These are phyloP conservation scores for Metarhizium album DNA, from an alignment of 2,329 filamentous ascomycete genomes.

Conservation along the genomic window DNA sequence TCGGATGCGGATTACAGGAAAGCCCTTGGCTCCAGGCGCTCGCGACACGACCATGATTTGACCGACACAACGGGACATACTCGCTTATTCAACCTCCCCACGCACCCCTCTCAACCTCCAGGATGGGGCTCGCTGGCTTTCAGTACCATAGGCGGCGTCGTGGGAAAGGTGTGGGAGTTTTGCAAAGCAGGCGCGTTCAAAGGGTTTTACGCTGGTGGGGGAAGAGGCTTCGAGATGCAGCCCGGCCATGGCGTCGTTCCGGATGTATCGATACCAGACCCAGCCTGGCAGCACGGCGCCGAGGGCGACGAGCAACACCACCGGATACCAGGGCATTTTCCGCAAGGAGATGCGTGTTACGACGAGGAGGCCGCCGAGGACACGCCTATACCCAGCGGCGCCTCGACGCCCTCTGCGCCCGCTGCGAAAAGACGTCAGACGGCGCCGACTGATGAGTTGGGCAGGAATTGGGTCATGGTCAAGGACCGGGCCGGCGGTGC, in stretches of 20 bases:
- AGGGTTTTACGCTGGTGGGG: conserved; percentile 81
- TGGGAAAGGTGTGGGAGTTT: conserved; percentile 76
- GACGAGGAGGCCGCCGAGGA: conserved; percentile 14
- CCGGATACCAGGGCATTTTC: conserved; percentile 20
- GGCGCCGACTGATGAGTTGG: conserved; percentile 43
- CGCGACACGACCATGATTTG: conserved; percentile 26
- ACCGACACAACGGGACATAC: conserved; percentile 19
- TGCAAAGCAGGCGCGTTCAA: conserved; percentile 65
- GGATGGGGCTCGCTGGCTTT: conserved; percentile 51
- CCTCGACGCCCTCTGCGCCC: conserved; percentile 33
- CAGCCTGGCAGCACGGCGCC: conserved; percentile 3
- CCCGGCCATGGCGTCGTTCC: conserved; percentile 16
- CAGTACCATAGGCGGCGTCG: conserved; percentile 52
- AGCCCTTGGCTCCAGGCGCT: conserved; percentile 37
- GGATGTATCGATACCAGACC: conserved; percentile 7
- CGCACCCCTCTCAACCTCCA: conserved; percentile 18
- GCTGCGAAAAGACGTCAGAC: conserved; percentile 45
- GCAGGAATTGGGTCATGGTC: conserved; percentile 64
- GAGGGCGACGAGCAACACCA: conserved; percentile 15
- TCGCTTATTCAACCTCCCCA: conserved; percentile 21
- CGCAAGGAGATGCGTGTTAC: conserved; percentile 17
- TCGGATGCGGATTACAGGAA: conserved; percentile 47
- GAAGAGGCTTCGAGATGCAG: conserved; percentile 53
- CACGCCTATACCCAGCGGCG: conserved; percentile 17
- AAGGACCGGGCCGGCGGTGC: conserved; percentile 23